A percentile compares a stretch with the other conserved stretches of the same genome.
Conservation (phyloP, 1,284 basidiomycete species). For the Tylopilus sp. region DNA sequence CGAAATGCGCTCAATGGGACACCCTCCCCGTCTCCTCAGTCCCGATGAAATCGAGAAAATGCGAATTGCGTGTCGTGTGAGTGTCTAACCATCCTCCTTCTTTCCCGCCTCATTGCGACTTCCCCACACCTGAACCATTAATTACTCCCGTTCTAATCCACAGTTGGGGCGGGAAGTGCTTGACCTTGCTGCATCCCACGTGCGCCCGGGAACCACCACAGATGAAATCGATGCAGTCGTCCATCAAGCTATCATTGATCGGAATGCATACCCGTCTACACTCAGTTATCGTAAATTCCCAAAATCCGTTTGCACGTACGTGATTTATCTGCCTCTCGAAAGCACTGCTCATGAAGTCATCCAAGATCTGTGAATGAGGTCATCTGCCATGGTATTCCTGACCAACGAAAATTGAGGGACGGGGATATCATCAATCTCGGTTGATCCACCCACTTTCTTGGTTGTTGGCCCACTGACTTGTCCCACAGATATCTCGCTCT, state of each 20-base stretch:
- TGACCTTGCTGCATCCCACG: slow-evolving; percentile 81
- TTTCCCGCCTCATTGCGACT: not conserved
- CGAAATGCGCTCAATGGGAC: slow-evolving; percentile 56
- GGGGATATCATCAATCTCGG: slow-evolving; percentile 95
- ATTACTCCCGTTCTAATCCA: slow-evolving; percentile 8
- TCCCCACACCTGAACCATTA: not conserved
- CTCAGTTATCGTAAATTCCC: slow-evolving; percentile 92
- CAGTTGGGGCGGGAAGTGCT: slow-evolving; percentile 90
- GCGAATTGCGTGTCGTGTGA: slow-evolving; percentile 70
- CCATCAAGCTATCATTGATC: slow-evolving; percentile 90
- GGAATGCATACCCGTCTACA: slow-evolving; percentile 91
- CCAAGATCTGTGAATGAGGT: slow-evolving; percentile 88
- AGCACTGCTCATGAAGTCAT: slow-evolving; percentile 6
- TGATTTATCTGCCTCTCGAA: slow-evolving; percentile 3
- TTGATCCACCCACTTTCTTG: slow-evolving; percentile 28
- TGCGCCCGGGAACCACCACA: slow-evolving; percentile 90
- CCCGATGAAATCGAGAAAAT: slow-evolving; percentile 75
- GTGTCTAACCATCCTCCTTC: slow-evolving; percentile 28
- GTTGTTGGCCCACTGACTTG: slow-evolving; percentile 12
- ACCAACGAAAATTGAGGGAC: slow-evolving; percentile 79
- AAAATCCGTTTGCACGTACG: slow-evolving; percentile 95
- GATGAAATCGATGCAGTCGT: slow-evolving; percentile 94
- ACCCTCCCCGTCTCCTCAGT: slow-evolving; percentile 61
- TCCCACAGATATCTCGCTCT: slow-evolving; percentile 55
- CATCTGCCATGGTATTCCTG: slow-evolving; percentile 97